Base-by-base conservation (phyloP, 345 rosid genomes). In the Gossypium ekmanianum region DNA sequence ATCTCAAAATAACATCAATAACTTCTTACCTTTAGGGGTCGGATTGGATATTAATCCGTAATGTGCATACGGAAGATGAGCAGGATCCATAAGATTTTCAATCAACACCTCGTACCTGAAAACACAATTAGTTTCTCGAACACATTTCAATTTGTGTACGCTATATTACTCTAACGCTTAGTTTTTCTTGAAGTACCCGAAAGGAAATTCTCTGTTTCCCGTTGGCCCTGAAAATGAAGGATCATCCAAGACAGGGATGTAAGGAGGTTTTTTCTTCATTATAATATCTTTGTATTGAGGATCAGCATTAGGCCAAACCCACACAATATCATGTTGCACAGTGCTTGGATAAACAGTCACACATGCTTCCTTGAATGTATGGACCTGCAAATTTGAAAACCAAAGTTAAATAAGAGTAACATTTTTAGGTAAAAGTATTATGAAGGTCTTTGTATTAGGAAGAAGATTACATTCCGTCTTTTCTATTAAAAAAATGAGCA, bases 11-110 rank as follows among this genome's bases (percentile, higher is more conserved):
- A 45, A 7, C 22, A 50, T 65, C 59, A 74, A 43, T 6, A 78
- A 61, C 18, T 41, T 61, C 74, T 81, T 76, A 81, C 91, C 86
- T 80, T 81, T 84, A 5, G 86, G 89, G 69, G 66, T 71, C 52
- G 47, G 61, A 44, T 77, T 75, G 78, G 52, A 69, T 94, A 89
- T 84, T 68, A 94, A 58, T 77, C 97, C 91, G 73, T 89, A 84
- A 81, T 92, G 98, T 58, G 98, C 96, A 81, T 90, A 92, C 6
- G 94, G 98, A 78, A 92, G 94, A 81, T 94, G 98, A 79, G 96
- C 89, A 57, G 97, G 98, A 82, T 94, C 97, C 97, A 92, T 90
- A 44, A 92, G 88, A 70, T 94, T 94, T 82, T 92, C 98, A 43
- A 90, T 29, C 81, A 92, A 76, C 47, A 94, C 88, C 73, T 94